phyloP scores from a whole-genome alignment of 2,329 filamentous ascomycete species.

The Botrytis sinoallii region DNA sequence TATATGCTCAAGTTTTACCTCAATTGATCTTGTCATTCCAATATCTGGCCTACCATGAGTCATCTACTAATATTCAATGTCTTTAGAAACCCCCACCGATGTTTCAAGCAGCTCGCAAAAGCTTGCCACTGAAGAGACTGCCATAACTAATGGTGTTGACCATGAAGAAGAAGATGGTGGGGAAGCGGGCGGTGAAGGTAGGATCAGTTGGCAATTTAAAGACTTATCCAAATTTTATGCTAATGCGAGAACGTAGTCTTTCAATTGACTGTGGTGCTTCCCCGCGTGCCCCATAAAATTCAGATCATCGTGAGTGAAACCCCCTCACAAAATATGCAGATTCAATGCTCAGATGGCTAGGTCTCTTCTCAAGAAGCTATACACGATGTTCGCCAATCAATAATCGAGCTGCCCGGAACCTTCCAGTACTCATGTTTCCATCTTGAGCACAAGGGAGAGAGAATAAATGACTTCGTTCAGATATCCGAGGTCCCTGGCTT shows the following conservation, averaged over 20 bases:
- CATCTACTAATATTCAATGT: background rate
- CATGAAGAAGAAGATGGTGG: constrained; percentile 31
- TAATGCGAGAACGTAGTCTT: constrained; percentile 44
- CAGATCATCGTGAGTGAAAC: constrained; percentile 71
- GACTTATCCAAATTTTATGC: constrained; percentile 17
- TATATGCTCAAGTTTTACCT: background rate
- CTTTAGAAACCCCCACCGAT: constrained; percentile 26
- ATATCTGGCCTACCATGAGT: constrained; percentile 1
- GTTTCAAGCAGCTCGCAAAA: constrained; percentile 23
- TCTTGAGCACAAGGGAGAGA: constrained; percentile 82
- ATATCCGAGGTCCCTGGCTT: constrained; percentile 85
- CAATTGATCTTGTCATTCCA: background rate
- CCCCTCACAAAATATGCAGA: constrained; percentile 1
- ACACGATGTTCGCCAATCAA: constrained; percentile 93
- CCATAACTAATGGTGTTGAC: constrained; percentile 25
- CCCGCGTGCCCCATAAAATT: constrained; percentile 74
- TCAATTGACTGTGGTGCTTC: constrained; percentile 73
- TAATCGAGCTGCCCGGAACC: constrained; percentile 87
- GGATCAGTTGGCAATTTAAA: constrained; percentile 19
- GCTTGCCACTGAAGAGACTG: constrained; percentile 15
- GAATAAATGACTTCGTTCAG: constrained; percentile 93
- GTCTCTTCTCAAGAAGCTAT: constrained; percentile 93
- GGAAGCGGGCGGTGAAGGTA: constrained; percentile 36
- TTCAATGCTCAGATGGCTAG: constrained; percentile 45
- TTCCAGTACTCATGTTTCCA: constrained; percentile 99